phyloP scores from a whole-genome alignment of 371 early-diverging fungal genomes.

The Zopfochytrium polystomum region DNA sequence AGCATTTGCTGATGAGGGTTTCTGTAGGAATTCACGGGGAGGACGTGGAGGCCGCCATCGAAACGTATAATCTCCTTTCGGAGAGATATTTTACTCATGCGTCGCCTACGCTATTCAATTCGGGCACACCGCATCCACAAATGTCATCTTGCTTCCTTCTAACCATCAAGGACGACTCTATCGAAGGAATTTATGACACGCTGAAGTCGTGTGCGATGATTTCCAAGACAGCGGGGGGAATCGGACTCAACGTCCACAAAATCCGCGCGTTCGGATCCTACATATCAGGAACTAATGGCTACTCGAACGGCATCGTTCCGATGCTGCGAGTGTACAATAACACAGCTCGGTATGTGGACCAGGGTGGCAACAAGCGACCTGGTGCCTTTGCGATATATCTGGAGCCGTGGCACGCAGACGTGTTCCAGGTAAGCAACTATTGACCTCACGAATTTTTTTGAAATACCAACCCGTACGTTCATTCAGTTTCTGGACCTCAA shows the following conservation, averaged over 20 bases:
- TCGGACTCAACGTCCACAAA: constrained; percentile 96
- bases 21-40: constrained; percentile 95
- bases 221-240: constrained; percentile 98
- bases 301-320: constrained; percentile 97
- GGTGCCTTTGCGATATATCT: constrained; percentile 98
- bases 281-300: constrained; percentile 97
- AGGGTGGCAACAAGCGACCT: constrained; percentile 98
- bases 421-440: constrained; percentile 67
- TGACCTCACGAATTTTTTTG: not conserved
- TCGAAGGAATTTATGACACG: constrained; percentile 98
- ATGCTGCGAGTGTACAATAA: constrained; percentile 98
- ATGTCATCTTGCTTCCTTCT: constrained; percentile 95
- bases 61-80: constrained; percentile 96
- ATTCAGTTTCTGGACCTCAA: constrained; percentile 88
- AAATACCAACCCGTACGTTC: not conserved
- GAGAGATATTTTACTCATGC: constrained; percentile 97
- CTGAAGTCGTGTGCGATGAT: constrained; percentile 96
- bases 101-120: constrained; percentile 98
- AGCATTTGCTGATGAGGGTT: constrained; percentile 99
- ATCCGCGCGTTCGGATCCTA: constrained; percentile 94
- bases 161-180: constrained; percentile 94
- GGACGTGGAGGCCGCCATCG: constrained; percentile 88
- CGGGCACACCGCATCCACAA: constrained; percentile 95
- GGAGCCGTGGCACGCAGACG: constrained; percentile 99
- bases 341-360: constrained; percentile 98